Evolutionary conservation across 768 basidiomycete genomes (phyloP).

Genomic region (Dentipellis fragilis): DNA sequence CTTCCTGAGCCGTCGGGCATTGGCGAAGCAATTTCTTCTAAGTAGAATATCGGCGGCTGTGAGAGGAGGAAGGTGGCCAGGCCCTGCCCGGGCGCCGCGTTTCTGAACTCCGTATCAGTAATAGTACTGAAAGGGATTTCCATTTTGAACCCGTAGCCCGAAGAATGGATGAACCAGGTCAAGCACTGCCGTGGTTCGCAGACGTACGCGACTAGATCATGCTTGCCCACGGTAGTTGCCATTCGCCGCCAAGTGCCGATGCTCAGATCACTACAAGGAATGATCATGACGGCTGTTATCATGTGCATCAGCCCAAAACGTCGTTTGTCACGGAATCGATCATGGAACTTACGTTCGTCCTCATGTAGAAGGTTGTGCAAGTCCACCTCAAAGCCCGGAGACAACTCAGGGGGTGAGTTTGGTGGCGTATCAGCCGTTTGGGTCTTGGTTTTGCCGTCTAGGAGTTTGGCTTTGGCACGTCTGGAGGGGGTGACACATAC

Average conservation of each 20-base stretch:
- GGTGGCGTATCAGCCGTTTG: constrained; percentile 30
- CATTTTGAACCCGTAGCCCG: constrained; percentile 76
- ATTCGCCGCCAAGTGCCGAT: constrained; percentile 77
- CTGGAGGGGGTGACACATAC: constrained; percentile 24
- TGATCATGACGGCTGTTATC: constrained; percentile 54
- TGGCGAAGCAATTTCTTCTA: constrained; percentile 36
- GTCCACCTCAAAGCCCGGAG: constrained; percentile 45
- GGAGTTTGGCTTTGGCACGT: constrained; percentile 74
- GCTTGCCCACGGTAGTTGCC: constrained; percentile 38
- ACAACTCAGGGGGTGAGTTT: constrained; percentile 41
- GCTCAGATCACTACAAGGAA: constrained; percentile 65
- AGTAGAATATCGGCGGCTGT: constrained; percentile 57
- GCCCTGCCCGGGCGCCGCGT: constrained; percentile 43
- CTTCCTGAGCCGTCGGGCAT: constrained; percentile 21
- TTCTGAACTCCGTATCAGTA: constrained; percentile 43
- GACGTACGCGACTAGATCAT: constrained; percentile 69
- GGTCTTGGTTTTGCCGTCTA: constrained; percentile 44
- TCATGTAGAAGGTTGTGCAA: constrained; percentile 63
- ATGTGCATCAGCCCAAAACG: background rate
- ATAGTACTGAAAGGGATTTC: constrained; percentile 65
- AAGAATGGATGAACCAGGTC: constrained; percentile 72
- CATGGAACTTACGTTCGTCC: constrained; percentile 50
- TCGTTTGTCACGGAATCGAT: background rate
- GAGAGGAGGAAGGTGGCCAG: constrained; percentile 57
- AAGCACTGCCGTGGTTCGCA: constrained; percentile 58